These are phyloP conservation scores for Skeletonema costatum DNA, from an alignment of 108 stramenopile genomes.

Conservation along the genomic window DNA sequence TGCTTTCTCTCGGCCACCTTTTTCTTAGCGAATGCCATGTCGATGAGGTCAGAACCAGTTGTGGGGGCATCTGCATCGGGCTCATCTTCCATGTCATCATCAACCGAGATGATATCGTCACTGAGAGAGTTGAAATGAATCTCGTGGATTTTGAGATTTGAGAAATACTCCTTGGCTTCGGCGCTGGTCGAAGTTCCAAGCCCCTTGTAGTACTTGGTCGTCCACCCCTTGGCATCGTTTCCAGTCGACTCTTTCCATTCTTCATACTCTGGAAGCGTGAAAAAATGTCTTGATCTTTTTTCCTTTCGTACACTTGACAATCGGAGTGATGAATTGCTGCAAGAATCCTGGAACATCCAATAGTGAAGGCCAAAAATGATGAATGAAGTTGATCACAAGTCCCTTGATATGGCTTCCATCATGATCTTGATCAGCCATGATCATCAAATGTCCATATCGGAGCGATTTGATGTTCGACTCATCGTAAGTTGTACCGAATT, in stretches of 20 bases:
- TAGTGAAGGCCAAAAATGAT: constrained; percentile 95
- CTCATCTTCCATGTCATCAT: constrained; percentile 27
- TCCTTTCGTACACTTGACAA: constrained; percentile 96
- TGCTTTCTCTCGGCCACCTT: constrained; percentile 94
- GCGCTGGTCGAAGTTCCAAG: constrained; percentile 95
- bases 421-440: constrained; percentile 99
- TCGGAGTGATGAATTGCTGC: constrained; percentile 99
- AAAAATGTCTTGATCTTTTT: constrained; percentile 84
- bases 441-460: constrained; percentile 98
- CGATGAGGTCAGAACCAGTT: constrained; percentile 88
- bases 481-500: constrained; percentile 86
- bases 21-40: constrained; percentile 98
- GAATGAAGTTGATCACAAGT: constrained; percentile 98
- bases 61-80: constrained; percentile 25
- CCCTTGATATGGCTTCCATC: constrained; percentile 99
- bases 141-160: constrained; percentile 77
- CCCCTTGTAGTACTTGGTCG: constrained; percentile 99
- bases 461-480: constrained; percentile 87
- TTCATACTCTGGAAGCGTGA: constrained; percentile 96
- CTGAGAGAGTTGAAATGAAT: constrained; percentile 65
- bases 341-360: constrained; percentile 95
- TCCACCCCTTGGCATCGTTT: constrained; percentile 94
- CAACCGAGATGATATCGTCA: constrained; percentile 48
- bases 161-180: constrained; percentile 92
- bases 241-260: constrained; percentile 87